These are phyloP conservation scores for Lentinus polychrous DNA, from an alignment of 1,284 basidiomycete genomes.

Conservation along the genomic window DNA sequence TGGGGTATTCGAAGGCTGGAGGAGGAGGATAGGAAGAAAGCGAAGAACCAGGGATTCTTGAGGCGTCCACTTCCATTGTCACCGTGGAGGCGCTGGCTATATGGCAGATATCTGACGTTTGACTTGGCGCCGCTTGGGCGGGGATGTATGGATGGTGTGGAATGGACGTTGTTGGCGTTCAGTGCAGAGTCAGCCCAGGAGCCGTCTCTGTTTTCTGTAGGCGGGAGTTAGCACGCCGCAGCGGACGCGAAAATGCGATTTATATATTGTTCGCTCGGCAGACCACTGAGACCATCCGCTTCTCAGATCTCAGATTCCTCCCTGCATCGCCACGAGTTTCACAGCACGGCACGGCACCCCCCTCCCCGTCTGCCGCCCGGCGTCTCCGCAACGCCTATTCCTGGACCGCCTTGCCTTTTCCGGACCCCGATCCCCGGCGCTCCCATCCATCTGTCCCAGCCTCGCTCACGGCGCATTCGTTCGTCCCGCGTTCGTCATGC, in stretches of 20 bases:
- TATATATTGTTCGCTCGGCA: slow-evolving; percentile 2
- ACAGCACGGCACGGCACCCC: background rate
- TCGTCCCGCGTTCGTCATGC: too few species aligned
- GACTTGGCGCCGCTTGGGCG: slow-evolving; percentile 11
- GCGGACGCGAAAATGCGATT: background rate
- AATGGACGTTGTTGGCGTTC: slow-evolving; percentile 3
- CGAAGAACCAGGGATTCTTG: slow-evolving; percentile 20
- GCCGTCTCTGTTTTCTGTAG: background rate
- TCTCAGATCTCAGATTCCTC: slow-evolving; percentile 3
- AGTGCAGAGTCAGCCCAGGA: background rate
- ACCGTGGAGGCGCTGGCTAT: slow-evolving; percentile 17
- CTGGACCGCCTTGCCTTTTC: background rate
- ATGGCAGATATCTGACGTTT: slow-evolving; percentile 19
- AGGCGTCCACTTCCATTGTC: slow-evolving; percentile 25
- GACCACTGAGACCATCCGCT: background rate
- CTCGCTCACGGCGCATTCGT: too few species aligned
- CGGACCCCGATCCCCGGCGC: background rate
- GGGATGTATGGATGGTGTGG: background rate
- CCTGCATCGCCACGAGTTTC: slow-evolving; percentile 6
- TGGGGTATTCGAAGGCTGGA: slow-evolving; percentile 20
- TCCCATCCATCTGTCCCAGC: background rate
- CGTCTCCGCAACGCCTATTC: background rate
- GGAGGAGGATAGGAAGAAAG: slow-evolving; percentile 16
- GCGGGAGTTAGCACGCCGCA: too few species aligned
- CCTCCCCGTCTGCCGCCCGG: too few species aligned